Evolutionary conservation across 352 stramenopile species (phyloP).

Genomic region (Phytophthora tentaculata): DNA sequence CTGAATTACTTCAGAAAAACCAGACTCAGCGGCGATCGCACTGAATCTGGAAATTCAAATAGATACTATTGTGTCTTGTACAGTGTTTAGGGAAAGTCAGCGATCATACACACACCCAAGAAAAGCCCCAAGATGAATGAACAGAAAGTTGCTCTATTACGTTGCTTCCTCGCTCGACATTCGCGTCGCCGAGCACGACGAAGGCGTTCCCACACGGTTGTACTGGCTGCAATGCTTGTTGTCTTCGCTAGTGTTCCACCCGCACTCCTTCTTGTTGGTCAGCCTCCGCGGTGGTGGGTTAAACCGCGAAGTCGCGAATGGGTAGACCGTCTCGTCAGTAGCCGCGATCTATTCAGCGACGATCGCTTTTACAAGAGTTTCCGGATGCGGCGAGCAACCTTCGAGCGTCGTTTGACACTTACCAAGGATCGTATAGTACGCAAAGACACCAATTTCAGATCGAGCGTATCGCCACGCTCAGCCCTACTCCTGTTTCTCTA

Average conservation of each 20-base stretch:
- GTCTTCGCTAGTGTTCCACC: neutral
- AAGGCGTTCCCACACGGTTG: neutral
- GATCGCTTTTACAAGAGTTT: neutral
- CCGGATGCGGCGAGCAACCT: neutral
- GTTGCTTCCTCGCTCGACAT: neutral
- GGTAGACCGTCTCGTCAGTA: neutral
- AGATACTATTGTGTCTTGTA: neutral
- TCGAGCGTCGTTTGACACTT: neutral
- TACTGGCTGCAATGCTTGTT: neutral
- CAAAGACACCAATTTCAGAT: neutral
- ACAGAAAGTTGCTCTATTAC: neutral
- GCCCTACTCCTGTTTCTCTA: neutral
- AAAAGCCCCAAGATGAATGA: neutral
- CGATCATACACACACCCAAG: neutral
- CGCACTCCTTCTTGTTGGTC: neutral
- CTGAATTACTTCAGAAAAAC: neutral
- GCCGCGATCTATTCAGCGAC: neutral
- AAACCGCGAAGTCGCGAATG: neutral
- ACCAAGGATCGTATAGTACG: neutral
- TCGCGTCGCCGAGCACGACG: neutral
- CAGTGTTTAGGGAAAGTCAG: neutral
- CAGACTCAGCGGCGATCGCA: neutral
- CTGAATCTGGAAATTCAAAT: neutral
- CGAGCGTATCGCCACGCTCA: neutral
- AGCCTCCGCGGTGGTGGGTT: neutral